A percentile compares a stretch with the other conserved stretches of the same genome.
phyloP scores from a whole-genome alignment of 192 early-diverging fungal genomes.

The Kickxella alabastrina region DNA sequence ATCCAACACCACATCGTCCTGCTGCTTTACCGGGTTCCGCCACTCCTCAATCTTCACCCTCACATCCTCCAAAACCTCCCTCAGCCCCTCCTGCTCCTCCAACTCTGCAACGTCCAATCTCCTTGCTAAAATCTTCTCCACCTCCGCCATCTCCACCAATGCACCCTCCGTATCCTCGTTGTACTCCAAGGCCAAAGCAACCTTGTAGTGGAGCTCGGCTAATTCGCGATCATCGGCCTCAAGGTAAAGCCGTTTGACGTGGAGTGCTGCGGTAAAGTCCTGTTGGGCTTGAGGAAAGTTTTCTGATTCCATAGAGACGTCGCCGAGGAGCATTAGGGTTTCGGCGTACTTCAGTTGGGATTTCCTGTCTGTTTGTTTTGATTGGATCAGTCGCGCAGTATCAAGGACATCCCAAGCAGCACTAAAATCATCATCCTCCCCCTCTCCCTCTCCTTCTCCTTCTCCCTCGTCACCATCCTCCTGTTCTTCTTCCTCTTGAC shows the following conservation, averaged over 20 bases:
- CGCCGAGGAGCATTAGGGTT: constrained; percentile 64
- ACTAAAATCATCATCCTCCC: constrained; percentile 59
- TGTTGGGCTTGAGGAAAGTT: constrained; percentile 51
- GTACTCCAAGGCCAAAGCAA: constrained; percentile 51
- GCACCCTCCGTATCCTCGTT: constrained; percentile 34
- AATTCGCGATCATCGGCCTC: constrained; percentile 42
- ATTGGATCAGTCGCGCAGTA: constrained; percentile 76
- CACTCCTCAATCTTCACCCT: constrained; percentile 44
- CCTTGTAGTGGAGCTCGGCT: constrained; percentile 53
- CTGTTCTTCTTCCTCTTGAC: constrained; percentile 31
- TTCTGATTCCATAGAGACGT: constrained; percentile 84
- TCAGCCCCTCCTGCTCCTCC: constrained; percentile 24
- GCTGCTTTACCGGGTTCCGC: constrained; percentile 28
- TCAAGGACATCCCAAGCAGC: constrained; percentile 84
- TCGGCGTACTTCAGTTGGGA: constrained; percentile 68
- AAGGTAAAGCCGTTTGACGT: constrained; percentile 33
- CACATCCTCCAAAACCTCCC: constrained; percentile 44
- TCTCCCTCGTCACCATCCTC: constrained; percentile 8
- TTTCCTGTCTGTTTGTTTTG: constrained; percentile 52
- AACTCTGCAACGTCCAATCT: constrained; percentile 14
- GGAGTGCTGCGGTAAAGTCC: constrained; percentile 38
- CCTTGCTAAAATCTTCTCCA: constrained; percentile 41
- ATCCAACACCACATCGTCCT: constrained; percentile 12
- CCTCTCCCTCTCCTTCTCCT: constrained; percentile 42
- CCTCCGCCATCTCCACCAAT: constrained; percentile 40